Conservation (phyloP, 2,329 filamentous ascomycete genomes). For the Trichoderma sp. region DNA sequence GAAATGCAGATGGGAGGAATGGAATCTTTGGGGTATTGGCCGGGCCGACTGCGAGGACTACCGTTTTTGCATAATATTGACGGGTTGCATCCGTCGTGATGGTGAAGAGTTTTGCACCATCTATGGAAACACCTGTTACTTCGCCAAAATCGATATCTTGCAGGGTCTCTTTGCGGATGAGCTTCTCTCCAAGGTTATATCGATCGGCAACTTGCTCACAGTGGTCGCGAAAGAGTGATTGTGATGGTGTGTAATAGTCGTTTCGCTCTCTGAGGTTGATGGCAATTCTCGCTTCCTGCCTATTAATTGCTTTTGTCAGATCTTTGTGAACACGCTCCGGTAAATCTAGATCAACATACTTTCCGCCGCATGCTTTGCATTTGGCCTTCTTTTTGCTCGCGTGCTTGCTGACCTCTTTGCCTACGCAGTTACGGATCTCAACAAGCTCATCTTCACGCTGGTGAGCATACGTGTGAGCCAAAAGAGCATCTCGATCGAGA, state of each 20-base stretch:
- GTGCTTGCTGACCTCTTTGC: constrained; percentile 81
- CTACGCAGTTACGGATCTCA: constrained; percentile 75
- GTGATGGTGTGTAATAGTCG: constrained; percentile 70
- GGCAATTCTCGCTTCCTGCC: constrained; percentile 51
- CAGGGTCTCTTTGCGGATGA: constrained; percentile 66
- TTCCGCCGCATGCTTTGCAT: constrained; percentile 44
- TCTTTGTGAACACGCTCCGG: neutral
- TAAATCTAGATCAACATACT: constrained; percentile 40
- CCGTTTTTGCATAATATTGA: constrained; percentile 60
- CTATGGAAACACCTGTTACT: constrained; percentile 48
- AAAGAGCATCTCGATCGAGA: constrained; percentile 70
- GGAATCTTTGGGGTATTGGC: constrained; percentile 62
- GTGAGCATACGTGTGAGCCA: constrained; percentile 68
- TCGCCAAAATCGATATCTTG: constrained; percentile 63
- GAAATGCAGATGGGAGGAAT: constrained; percentile 41
- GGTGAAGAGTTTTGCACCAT: constrained; percentile 64
- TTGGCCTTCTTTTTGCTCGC: constrained; percentile 59
- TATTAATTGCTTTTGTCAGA: constrained; percentile 35
- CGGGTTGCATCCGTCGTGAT: constrained; percentile 50
- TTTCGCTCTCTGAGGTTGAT: constrained; percentile 70
- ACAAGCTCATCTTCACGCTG: constrained; percentile 65
- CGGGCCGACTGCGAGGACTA: constrained; percentile 72
- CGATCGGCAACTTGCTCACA: constrained; percentile 60
- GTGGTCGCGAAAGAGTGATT: constrained; percentile 64
- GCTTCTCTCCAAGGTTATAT: constrained; percentile 50